phyloP scores from a whole-genome alignment of 495 filamentous ascomycete species.

The Margaritispora aquatica region DNA sequence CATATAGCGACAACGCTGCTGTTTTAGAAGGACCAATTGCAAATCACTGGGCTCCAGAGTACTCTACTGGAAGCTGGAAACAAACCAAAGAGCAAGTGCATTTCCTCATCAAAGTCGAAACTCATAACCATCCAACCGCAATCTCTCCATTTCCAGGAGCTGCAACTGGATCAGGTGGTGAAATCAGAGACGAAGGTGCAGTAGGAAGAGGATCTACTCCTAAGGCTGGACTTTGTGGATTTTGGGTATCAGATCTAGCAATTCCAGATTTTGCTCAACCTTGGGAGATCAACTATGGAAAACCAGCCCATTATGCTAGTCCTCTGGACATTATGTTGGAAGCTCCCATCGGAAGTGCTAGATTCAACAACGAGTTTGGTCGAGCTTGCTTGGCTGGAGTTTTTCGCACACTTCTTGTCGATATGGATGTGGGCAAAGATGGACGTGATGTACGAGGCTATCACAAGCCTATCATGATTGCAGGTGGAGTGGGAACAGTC shows the following conservation, averaged over 20 bases:
- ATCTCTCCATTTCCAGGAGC: slow-evolving; percentile 85
- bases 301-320: slow-evolving; percentile 85
- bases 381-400: slow-evolving; percentile 84
- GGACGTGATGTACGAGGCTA: slow-evolving; percentile 76
- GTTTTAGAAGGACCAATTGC: slow-evolving; percentile 74
- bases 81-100: slow-evolving; percentile 83
- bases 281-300: slow-evolving; percentile 90
- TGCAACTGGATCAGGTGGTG: slow-evolving; percentile 91
- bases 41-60: slow-evolving; percentile 78
- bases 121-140: slow-evolving; percentile 95
- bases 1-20: slow-evolving; percentile 96
- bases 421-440: slow-evolving; percentile 53
- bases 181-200: slow-evolving; percentile 90
- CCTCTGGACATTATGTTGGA: slow-evolving; percentile 95
- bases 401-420: slow-evolving; percentile 78
- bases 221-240: slow-evolving; percentile 88
- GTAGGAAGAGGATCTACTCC: slow-evolving; percentile 89
- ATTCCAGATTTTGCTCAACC: slow-evolving; percentile 76
- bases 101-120: slow-evolving; percentile 91
- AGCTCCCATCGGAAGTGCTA: slow-evolving; percentile 87
- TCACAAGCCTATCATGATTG: slow-evolving; percentile 99
- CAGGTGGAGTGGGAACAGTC: slow-evolving; percentile 95
- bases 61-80: slow-evolving; percentile 79
- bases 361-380: slow-evolving; percentile 97
- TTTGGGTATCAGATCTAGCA: slow-evolving; percentile 86